Evolutionary conservation across 1,284 basidiomycete genomes (phyloP).

Genomic region (Heterobasidion parviporum): DNA sequence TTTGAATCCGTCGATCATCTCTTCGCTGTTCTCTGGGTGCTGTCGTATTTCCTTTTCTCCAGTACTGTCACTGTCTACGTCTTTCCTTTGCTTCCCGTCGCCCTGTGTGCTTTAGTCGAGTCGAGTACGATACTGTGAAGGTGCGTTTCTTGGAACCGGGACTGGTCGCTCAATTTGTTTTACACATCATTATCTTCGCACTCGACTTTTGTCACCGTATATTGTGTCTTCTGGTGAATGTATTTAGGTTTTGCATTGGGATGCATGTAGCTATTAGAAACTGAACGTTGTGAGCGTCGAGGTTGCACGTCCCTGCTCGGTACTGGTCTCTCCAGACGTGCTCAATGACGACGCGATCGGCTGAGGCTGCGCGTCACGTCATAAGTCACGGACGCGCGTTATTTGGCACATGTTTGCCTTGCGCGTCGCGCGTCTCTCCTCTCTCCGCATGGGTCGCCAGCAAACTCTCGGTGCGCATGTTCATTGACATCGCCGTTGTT

Average conservation of each 20-base stretch:
- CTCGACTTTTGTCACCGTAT: not conserved
- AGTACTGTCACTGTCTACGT: not conserved
- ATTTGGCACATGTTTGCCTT: conserved; percentile 1
- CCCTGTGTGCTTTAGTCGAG: not conserved
- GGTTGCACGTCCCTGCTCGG: not conserved
- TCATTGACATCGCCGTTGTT: not conserved
- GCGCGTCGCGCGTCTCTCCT: conserved; percentile 2
- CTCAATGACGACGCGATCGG: not conserved
- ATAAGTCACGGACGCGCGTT: not conserved
- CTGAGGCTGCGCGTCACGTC: not conserved
- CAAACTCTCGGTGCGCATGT: conserved; percentile 54
- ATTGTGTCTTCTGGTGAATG: not conserved
- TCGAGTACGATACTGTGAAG: not conserved
- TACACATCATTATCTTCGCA: not conserved
- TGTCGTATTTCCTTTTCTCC: not conserved
- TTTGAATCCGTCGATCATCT: not conserved
- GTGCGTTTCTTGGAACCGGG: not conserved
- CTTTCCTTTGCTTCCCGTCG: not conserved
- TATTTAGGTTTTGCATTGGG: not conserved
- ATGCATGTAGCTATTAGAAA: not conserved
- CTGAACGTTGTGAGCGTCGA: not conserved
- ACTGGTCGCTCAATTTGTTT: not conserved
- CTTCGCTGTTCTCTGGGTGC: not conserved
- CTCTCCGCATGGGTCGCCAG: conserved; percentile 49
- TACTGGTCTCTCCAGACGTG: not conserved